Base-by-base conservation (phyloP, 2,329 filamentous ascomycete species). In the Neonectria coccinea region DNA sequence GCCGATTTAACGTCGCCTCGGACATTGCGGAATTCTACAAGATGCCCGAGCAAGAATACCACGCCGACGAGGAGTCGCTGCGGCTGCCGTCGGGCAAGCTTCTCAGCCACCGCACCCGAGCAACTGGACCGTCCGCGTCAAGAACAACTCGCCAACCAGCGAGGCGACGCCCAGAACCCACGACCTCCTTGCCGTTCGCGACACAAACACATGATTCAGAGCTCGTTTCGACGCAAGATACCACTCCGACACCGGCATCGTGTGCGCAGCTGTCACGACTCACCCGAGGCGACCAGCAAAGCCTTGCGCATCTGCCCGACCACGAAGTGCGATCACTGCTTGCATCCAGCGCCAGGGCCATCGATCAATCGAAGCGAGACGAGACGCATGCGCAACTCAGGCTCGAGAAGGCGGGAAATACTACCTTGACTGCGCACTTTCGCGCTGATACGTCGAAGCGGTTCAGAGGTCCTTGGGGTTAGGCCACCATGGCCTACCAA, bases 1-100 rank as follows among this genome's bases (percentile, higher is more conserved):
- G 84, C 67, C 78, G 73, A 22, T 75, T 85, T 41, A 76, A 83
- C 31, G 68, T 81, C 0, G 77, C 74, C 22, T 76, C 76, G 0
- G 81, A 84, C 45, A 78, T 77, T 55, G 67, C 71, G 14, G 78
- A 80, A n/a, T 83, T 84, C 56, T 84, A 81, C 56, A 75, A 82
- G 10, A 1, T 58, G 16, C 6, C 25, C 70, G 57, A 58, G 2
- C 8, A 0, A 41, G 39, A 20, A 9, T n/a, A 16, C 0, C 22
- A 45, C 1, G 16, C 58, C 0, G 69, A 70, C 1, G 52, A 33
- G 2, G 55, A 53, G 6, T 61, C 60, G 2, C 51, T 70, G 27
- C 41, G 62, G 4, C 20, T 72, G 5, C 62, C 70, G 20, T 72
- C 68, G 0, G 70, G 70, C 12, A 72, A 72, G 22, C 50, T 72